These are phyloP conservation scores for Nothophytophthora sp. DNA, from an alignment of 352 stramenopile species.

Conservation along the genomic window DNA sequence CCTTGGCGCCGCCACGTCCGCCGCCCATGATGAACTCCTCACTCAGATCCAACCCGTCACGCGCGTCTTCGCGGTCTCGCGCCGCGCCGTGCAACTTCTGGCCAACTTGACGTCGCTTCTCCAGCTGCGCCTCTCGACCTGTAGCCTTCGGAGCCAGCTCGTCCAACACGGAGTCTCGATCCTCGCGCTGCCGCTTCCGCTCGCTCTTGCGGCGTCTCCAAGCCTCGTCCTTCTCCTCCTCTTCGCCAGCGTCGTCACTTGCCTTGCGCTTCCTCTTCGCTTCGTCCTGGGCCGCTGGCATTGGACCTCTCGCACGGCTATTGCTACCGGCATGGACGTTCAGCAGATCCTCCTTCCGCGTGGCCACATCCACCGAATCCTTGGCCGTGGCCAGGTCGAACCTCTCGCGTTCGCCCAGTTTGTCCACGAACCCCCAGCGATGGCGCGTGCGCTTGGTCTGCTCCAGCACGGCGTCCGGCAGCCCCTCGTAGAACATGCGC, in stretches of 20 bases:
- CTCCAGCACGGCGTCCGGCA: slow-evolving; percentile 67
- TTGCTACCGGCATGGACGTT: no score
- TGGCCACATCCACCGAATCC: slow-evolving; percentile 73
- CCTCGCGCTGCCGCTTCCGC: slow-evolving; percentile 36
- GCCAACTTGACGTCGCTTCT: slow-evolving; percentile 50
- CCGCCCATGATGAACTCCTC: slow-evolving; percentile 73
- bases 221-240: slow-evolving; percentile 25
- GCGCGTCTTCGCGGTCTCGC: slow-evolving; percentile 56
- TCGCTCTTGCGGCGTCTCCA: slow-evolving; percentile 25
- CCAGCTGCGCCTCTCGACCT: slow-evolving; percentile 59
- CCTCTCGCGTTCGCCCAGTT: slow-evolving; percentile 59
- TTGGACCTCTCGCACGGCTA: no score
- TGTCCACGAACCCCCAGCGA: slow-evolving; percentile 62
- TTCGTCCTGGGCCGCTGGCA: no score
- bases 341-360: slow-evolving; percentile 52
- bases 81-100: slow-evolving; percentile 60
- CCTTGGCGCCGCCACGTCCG: not conserved
- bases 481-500: slow-evolving; percentile 65
- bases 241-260: slow-evolving; percentile 14
- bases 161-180: slow-evolving; percentile 51
- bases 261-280: slow-evolving; percentile 10
- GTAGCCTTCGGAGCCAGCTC: slow-evolving; percentile 66
- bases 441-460: slow-evolving; percentile 71
- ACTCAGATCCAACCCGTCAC: slow-evolving; percentile 67
- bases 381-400: slow-evolving; percentile 62